Percentiles rank a stretch among this genome's conserved stretches.
Conservation (phyloP, 495 filamentous ascomycete species). For the Aspergillus sparsus region DNA sequence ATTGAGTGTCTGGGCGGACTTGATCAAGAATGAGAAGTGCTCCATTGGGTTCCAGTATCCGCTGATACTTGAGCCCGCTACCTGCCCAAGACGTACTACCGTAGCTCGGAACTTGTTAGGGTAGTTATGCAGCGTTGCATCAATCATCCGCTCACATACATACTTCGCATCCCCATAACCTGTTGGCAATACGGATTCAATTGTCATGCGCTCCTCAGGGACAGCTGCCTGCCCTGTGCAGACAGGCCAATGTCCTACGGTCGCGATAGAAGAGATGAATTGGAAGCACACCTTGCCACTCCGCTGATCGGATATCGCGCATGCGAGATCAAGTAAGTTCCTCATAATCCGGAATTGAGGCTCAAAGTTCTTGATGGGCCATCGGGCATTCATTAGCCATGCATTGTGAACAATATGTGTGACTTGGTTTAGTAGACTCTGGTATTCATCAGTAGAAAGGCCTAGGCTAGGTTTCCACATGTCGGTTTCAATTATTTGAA, state of each 20-base stretch:
- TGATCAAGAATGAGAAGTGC: constrained; percentile 50
- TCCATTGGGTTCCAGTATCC: constrained; percentile 56
- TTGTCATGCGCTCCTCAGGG: constrained; percentile 24
- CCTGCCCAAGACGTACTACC: constrained; percentile 47
- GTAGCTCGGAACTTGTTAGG: constrained; percentile 44
- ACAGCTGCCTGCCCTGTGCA: constrained; percentile 28
- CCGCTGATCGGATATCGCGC: constrained; percentile 27
- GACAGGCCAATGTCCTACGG: constrained; percentile 36
- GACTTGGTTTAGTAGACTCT: constrained; percentile 36
- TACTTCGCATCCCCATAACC: constrained; percentile 55
- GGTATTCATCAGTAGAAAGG: constrained; percentile 39
- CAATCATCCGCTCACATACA: constrained; percentile 50
- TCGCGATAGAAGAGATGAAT: constrained; percentile 56
- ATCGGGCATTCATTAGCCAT: constrained; percentile 55
- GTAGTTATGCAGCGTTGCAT: constrained; percentile 44
- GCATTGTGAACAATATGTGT: constrained; percentile 59
- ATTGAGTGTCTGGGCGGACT: constrained; percentile 48
- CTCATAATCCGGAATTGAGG: constrained; percentile 49
- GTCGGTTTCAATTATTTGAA: constrained; percentile 35
- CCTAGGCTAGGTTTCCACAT: constrained; percentile 47
- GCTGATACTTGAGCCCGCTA: constrained; percentile 46
- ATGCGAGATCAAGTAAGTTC: constrained; percentile 50
- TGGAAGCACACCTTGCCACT: constrained; percentile 43
- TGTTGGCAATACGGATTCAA: constrained; percentile 39
- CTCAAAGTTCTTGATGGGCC: constrained; percentile 46